Evolutionary conservation across 805 yeast species (phyloP).

Genomic region (Spathaspora sp.): DNA sequence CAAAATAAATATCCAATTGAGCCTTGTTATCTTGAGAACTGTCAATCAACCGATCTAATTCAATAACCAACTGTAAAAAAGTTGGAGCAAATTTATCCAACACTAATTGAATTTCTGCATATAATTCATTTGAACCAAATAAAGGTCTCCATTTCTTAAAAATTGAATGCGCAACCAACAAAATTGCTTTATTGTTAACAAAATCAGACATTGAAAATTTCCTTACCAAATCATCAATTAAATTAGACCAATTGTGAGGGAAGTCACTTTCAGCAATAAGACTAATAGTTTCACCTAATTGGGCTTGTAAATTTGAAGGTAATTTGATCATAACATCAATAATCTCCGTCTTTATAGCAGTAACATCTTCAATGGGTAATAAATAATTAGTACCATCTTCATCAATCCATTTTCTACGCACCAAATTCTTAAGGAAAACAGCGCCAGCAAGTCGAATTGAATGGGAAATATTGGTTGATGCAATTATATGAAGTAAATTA

Average conservation of each 20-base stretch:
- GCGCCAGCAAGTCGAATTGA: conserved; percentile 83
- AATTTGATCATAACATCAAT: conserved; percentile 80
- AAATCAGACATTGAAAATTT: conserved; percentile 66
- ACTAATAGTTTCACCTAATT: conserved; percentile 90
- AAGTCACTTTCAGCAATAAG: conserved; percentile 94
- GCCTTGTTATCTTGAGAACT: conserved; percentile 41
- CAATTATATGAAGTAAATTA: conserved; percentile 71
- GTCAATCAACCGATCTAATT: conserved; percentile 65
- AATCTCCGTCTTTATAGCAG: conserved; percentile 68
- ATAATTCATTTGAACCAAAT: conserved; percentile 85
- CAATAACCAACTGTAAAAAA: conserved; percentile 63
- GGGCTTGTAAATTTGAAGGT: conserved; percentile 80
- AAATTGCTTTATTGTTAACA: conserved; percentile 75
- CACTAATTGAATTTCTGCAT: conserved; percentile 82
- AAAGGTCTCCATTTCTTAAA: conserved; percentile 96
- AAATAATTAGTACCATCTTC: conserved; percentile 73
- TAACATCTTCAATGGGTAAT: conserved; percentile 58
- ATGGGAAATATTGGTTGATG: conserved; percentile 49
- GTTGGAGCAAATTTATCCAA: conserved; percentile 79
- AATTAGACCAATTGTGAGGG: conserved; percentile 82
- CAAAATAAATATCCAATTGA: conserved; percentile 55
- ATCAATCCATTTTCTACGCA: conserved; percentile 84
- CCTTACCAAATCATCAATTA: conserved; percentile 69
- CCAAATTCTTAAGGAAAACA: conserved; percentile 81
- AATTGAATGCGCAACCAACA: conserved; percentile 91